Evolutionary conservation across 2,329 filamentous ascomycete species (phyloP).

Genomic region (Sarocladium oryzae): DNA sequence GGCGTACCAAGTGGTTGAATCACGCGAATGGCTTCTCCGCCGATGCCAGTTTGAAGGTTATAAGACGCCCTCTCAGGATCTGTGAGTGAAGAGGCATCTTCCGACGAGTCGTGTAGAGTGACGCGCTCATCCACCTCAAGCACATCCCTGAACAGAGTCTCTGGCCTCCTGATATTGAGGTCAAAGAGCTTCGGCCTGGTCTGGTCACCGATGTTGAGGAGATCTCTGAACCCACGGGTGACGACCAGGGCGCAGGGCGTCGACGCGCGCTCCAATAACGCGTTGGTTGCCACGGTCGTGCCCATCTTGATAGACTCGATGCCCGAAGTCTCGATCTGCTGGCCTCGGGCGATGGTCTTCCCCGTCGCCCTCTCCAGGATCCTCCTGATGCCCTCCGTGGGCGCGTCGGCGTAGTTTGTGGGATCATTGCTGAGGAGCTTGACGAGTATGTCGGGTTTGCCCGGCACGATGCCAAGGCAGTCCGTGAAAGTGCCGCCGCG

Average conservation of each 20-base stretch:
- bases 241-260: conserved; percentile 82
- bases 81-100: conserved; percentile 63
- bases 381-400: conserved; percentile 84
- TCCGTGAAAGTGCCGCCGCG: conserved; percentile 90
- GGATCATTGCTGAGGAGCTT: conserved; percentile 91
- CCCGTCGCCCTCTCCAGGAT: conserved; percentile 72
- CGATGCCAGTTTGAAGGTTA: conserved; percentile 59
- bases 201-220: conserved; percentile 84
- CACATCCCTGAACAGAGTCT: conserved; percentile 76
- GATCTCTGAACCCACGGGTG: conserved; percentile 82
- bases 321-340: conserved; percentile 70
- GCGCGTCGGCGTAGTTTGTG: conserved; percentile 85
- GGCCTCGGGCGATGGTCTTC: conserved; percentile 69
- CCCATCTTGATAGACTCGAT: conserved; percentile 95
- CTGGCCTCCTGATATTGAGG: conserved; percentile 76
- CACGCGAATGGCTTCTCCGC: conserved; percentile 63
- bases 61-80: conserved; percentile 35
- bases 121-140: conserved; percentile 89
- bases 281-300: conserved; percentile 91
- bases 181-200: conserved; percentile 87
- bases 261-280: conserved; percentile 80
- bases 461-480: conserved; percentile 73
- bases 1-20: conserved; percentile 31
- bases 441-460: conserved; percentile 69
- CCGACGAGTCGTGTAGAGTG: conserved; percentile 84